Conservation (phyloP, 306 rosid genomes). For the Castanospermum australe region DNA sequence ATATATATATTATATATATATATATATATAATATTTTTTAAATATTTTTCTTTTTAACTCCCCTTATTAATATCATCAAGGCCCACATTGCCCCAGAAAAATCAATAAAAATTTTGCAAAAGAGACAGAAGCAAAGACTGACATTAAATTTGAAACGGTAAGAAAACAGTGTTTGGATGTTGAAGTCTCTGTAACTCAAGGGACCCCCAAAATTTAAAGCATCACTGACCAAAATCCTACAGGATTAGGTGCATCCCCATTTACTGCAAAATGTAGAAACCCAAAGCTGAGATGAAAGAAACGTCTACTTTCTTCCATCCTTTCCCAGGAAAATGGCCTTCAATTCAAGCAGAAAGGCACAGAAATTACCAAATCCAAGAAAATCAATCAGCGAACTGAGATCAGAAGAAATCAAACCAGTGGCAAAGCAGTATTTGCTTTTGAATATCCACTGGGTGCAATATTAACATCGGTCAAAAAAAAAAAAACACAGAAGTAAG, state of each 20-base stretch:
- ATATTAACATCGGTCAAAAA: conserved; percentile 30
- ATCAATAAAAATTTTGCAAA: conserved; percentile 27
- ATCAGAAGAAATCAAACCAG: conserved; percentile 32
- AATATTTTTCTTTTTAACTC: neutral
- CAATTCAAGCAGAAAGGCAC: conserved; percentile 30
- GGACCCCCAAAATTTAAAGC: conserved; percentile 56
- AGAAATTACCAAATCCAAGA: conserved; percentile 25
- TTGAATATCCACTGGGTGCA: conserved; percentile 36
- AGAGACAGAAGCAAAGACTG: conserved; percentile 55
- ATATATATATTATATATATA: too few species aligned
- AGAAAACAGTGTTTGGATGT: conserved; percentile 62
- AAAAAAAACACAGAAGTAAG: neutral
- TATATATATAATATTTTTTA: too few species aligned
- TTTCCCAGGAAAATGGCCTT: conserved; percentile 33
- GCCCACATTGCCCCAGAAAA: conserved; percentile 52
- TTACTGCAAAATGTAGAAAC: conserved; percentile 40
- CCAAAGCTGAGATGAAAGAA: conserved; percentile 24
- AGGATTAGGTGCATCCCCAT: conserved; percentile 42
- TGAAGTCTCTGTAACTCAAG: conserved; percentile 51
- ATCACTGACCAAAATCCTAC: conserved; percentile 54
- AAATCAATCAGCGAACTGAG: conserved; percentile 10
- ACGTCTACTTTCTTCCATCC: conserved; percentile 27
- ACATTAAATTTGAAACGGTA: conserved; percentile 65
- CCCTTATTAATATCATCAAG: conserved; percentile 22
- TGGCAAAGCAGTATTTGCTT: conserved; percentile 23